phyloP scores from a whole-genome alignment of 192 early-diverging fungal genomes.

The Funneliformis geosporum region DNA sequence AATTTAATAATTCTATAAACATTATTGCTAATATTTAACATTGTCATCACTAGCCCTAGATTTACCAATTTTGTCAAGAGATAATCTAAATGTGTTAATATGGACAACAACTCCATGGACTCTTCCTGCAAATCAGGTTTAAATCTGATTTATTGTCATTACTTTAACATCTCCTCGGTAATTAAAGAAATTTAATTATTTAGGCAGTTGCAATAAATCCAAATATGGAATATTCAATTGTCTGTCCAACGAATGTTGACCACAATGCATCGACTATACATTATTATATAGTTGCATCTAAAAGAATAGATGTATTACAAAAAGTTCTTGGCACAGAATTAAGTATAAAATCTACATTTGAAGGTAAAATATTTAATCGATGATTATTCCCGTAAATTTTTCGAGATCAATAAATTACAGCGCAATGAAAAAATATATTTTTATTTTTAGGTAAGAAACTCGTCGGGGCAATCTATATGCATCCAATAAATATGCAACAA shows the following conservation, averaged over 20 bases:
- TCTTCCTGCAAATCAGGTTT: constrained; percentile 67
- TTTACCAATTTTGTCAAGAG: constrained; percentile 25
- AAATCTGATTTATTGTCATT: not conserved
- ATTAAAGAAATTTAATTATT: not conserved
- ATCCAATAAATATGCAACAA: constrained; percentile 50
- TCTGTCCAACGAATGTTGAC: constrained; percentile 30
- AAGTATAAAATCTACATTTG: constrained; percentile 6
- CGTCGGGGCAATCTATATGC: constrained; percentile 56
- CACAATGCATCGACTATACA: not conserved
- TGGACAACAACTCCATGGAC: constrained; percentile 89
- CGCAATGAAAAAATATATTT: constrained; percentile 3
- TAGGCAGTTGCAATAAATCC: constrained; percentile 68
- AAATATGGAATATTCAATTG: constrained; percentile 60
- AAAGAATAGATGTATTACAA: constrained; percentile 43
- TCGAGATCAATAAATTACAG: not conserved
- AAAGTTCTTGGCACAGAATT: constrained; percentile 14
- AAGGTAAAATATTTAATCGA: not conserved
- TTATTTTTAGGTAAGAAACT: constrained; percentile 50
- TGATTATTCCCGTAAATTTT: not conserved
- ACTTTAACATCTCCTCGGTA: not conserved
- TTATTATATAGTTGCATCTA: constrained; percentile 47
- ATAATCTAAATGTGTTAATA: constrained; percentile 50
- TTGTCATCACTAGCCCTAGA: constrained; percentile 14
- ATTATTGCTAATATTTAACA: no score
- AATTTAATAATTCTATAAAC: not conserved